phyloP scores from a whole-genome alignment of 148 eudicot species.

The Fagopyrum esculentum region DNA sequence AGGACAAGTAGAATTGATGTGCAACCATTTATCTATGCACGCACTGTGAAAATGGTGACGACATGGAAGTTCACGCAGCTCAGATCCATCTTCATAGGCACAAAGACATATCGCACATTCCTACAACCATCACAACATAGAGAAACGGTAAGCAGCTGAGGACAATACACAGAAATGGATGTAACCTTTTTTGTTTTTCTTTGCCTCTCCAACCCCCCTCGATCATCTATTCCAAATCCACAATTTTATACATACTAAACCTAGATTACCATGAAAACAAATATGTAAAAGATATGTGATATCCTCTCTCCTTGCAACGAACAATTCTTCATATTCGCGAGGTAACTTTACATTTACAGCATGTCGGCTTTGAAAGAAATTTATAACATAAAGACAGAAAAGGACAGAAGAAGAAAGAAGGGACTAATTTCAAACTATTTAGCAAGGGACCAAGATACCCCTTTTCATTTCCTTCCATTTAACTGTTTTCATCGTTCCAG shows the following conservation, averaged over 20 bases:
- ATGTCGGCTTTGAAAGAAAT: too few species aligned
- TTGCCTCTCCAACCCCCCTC: too few species aligned
- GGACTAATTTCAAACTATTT: too few species aligned
- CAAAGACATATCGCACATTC: conserved; percentile 82
- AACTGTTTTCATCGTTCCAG: too few species aligned
- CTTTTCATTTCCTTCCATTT: too few species aligned
- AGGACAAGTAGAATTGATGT: conserved; percentile 85
- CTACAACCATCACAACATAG: conserved; percentile 22
- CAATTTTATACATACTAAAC: too few species aligned
- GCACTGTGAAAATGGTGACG: conserved; percentile 73
- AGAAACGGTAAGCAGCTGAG: neutral
- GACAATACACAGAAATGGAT: neutral
- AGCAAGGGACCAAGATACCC: too few species aligned
- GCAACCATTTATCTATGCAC: conserved; percentile 95
- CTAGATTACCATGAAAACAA: neutral
- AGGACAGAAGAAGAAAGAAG: too few species aligned
- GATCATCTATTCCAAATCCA: neutral
- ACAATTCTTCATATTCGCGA: neutral
- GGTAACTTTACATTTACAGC: too few species aligned
- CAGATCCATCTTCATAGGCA: conserved; percentile 71
- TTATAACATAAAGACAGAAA: too few species aligned
- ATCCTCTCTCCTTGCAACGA: neutral
- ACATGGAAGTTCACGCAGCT: conserved; percentile 86
- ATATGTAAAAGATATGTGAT: neutral
- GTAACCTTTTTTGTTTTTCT: neutral